A percentile compares a stretch with the other conserved stretches of the same genome.
These are phyloP conservation scores for Petrea volubilis DNA, from an alignment of 257 asterid genomes.

Conservation along the genomic window DNA sequence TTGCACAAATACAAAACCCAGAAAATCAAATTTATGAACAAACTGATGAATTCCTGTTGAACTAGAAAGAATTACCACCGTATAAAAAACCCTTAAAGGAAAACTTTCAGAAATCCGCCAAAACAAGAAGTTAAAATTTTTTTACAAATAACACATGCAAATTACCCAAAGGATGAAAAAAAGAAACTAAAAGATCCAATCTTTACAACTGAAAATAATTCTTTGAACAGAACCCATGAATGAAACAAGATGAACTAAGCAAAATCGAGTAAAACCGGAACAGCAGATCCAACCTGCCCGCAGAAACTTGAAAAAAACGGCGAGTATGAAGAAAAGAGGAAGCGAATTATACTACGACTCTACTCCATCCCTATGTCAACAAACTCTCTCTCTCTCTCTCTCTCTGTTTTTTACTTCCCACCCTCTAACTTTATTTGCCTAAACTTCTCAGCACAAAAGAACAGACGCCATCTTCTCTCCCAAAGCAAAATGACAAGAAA, in stretches of 20 bases:
- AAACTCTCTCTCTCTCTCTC: slow-evolving; percentile 7
- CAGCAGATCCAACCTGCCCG: slow-evolving; percentile 36
- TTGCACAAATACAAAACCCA: not conserved
- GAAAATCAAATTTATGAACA: not conserved
- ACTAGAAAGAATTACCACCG: slow-evolving; percentile 15
- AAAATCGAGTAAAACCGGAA: slow-evolving; percentile 9
- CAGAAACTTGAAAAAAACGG: slow-evolving; percentile 11
- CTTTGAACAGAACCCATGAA: not conserved
- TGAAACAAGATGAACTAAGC: not conserved
- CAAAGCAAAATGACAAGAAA: slow-evolving; percentile 37
- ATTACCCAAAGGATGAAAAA: not conserved
- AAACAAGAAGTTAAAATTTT: not conserved
- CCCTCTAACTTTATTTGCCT: slow-evolving; percentile 14
- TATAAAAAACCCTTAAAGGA: not conserved
- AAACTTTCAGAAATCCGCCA: not conserved
- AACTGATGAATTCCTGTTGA: slow-evolving; percentile 16
- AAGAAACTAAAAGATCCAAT: not conserved
- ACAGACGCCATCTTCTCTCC: slow-evolving; percentile 26
- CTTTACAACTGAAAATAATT: not conserved
- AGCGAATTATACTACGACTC: slow-evolving; percentile 12
- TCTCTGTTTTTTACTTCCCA: slow-evolving; percentile 12
- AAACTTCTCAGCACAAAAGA: slow-evolving; percentile 27
- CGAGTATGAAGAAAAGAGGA: slow-evolving; percentile 7
- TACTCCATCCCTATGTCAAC: slow-evolving; percentile 24
- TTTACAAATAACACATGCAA: slow-evolving; percentile 25